Evolutionary conservation across 208 protist genomes (phyloP).

Genomic region (Strigomonas culicis): DNA sequence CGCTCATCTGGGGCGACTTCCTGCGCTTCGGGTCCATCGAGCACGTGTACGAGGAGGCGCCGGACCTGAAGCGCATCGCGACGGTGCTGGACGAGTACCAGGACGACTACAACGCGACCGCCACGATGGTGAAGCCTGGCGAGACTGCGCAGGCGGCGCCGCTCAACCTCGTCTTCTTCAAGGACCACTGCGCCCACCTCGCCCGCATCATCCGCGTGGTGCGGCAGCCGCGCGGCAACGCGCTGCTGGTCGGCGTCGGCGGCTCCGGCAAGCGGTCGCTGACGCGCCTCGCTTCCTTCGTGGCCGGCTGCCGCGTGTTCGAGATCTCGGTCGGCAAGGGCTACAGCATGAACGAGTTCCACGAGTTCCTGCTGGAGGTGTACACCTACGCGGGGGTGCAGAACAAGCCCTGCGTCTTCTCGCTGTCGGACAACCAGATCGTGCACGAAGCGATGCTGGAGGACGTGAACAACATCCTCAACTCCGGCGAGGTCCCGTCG

Average conservation of each 20-base stretch:
- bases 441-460: constrained; percentile 95
- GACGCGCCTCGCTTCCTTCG: constrained; percentile 90
- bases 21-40: constrained; percentile 83
- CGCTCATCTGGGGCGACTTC: constrained; percentile 95
- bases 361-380: constrained; percentile 90
- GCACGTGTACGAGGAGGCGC: constrained; percentile 87
- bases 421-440: constrained; percentile 96
- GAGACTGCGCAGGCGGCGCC: constrained; percentile 23
- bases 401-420: constrained; percentile 87
- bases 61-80: constrained; percentile 64
- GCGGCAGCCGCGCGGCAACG: constrained; percentile 96
- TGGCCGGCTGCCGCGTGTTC: constrained; percentile 89
- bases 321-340: constrained; percentile 92
- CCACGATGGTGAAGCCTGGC: constrained; percentile 20
- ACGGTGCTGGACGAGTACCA: constrained; percentile 88
- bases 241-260: constrained; percentile 96
- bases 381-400: constrained; percentile 91
- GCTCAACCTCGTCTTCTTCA: constrained; percentile 92
- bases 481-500: constrained; percentile 97
- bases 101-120: constrained; percentile 91
- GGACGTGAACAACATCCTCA: constrained; percentile 98
- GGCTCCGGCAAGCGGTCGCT: constrained; percentile 96
- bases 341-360: constrained; percentile 92
- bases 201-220: constrained; percentile 95
- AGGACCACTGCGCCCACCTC: constrained; percentile 96